Evolutionary conservation across 768 basidiomycete species (phyloP), one percentile per base, ranked within the genome.

Genomic region (Podaxis sp.): DNA sequence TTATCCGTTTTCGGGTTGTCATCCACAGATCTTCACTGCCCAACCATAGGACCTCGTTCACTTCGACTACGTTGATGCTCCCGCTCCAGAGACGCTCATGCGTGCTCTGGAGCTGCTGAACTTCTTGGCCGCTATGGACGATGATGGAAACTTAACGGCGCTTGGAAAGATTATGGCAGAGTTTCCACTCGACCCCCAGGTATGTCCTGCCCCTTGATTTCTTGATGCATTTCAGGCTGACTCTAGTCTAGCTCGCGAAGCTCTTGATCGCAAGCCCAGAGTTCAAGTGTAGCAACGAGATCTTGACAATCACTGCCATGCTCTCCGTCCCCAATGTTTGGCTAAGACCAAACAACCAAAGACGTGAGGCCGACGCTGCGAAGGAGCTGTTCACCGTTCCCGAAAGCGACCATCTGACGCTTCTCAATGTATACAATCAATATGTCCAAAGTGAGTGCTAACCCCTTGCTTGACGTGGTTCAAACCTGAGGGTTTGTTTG

Each of bases 111-210:
- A 98, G 71, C 74, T 98, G 37, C 80, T 99, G 50, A 96, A 98
- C 69, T 96, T 88, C 72, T 81, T 98, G 47, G 86, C 89, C 5
- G 96, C 95, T 0, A 77, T 99, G 62, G 94, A 98, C 68, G 95
- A 98, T 66, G 94, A 97, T 2, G 95, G 97, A 10, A 86, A 93
- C 55, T 72, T 99, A 60, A 98, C 97, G 0, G 74, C 86, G 0
- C 76, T 98, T 6, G 97, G 97, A 3, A 78, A 75, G 38, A 89
- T 93, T 62, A 98, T 98, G 96, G 96, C 97, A 0, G 94, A 98
- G 66, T 98, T 98, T 79, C 97, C 96, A 11, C 82, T 99, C n/a
- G 97, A 98, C 72, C 97, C 96, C 42, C 95, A 95, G 80, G 91
- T 90, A 65, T 40, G 79, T 62, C n/a, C 37, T 44, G 40, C 37